phyloP scores from a whole-genome alignment of 768 basidiomycete genomes.

The Phanerochaete sordida region DNA sequence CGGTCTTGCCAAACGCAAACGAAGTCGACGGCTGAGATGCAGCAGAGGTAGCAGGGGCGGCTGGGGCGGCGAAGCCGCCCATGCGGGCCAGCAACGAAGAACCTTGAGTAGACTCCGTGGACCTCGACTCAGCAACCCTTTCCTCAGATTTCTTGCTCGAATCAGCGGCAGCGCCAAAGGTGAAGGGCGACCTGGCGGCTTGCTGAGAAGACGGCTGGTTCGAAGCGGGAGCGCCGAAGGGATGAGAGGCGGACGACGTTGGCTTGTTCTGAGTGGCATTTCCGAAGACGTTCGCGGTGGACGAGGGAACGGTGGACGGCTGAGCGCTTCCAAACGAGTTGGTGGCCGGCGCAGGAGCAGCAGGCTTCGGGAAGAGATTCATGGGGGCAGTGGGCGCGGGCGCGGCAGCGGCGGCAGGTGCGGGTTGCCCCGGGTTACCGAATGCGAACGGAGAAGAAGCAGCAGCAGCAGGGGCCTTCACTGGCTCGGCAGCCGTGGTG shows the following conservation, averaged over 20 bases:
- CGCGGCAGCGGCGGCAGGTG: conserved; percentile 11
- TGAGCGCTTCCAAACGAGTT: neutral
- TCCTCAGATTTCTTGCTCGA: conserved; percentile 4
- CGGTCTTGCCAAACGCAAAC: conserved; percentile 15
- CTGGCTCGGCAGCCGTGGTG: neutral
- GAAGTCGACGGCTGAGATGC: neutral
- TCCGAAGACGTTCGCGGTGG: neutral
- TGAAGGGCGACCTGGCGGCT: neutral
- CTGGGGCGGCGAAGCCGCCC: conserved; percentile 1
- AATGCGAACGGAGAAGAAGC: conserved; percentile 1
- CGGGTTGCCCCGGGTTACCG: conserved; percentile 8
- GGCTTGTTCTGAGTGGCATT: neutral
- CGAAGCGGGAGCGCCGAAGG: neutral
- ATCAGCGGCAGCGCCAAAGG: neutral
- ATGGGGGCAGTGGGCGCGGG: conserved; percentile 14
- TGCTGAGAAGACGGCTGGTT: neutral
- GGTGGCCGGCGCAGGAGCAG: neutral
- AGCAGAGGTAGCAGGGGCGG: conserved; percentile 9
- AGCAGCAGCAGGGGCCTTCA: neutral
- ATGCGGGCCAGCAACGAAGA: conserved; percentile 2
- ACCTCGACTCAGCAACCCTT: neutral
- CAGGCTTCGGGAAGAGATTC: conserved; percentile 29
- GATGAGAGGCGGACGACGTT: neutral
- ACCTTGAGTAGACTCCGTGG: neutral
- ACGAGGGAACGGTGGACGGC: neutral